Base-by-base conservation (phyloP, 2,329 filamentous ascomycete genomes). In the Arthrobotrys conoides region DNA sequence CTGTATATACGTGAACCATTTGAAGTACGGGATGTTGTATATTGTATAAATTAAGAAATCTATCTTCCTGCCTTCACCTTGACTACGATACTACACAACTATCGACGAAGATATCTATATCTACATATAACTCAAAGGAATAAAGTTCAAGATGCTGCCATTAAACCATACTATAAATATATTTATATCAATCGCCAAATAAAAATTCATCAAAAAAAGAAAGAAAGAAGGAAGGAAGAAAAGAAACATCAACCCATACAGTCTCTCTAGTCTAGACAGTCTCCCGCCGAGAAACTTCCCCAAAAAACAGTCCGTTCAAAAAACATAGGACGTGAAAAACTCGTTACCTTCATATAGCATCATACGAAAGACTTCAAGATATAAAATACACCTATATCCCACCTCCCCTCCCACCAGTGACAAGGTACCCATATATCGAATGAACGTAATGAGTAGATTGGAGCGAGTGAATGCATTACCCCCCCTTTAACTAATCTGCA, bases 91-190 rank as follows among this genome's bases (percentile, higher is more conserved):
- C 24, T 10, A 10, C 24, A 16, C 41, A 16, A 5, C 41, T 46
- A 16, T 12, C 14, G 3, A 5, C 41, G n/a, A n/a, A n/a, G n/a
- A n/a, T n/a, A 12, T 5, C 1, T 6, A n/a, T 46, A 46, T 20
- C 44, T 8, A 41, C 14, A 41, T 16, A 16, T 16, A 12, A 41
- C 2, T 3, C 8, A 9, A 3, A 12, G 38, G 16, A 4, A 3
- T 18, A 6, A 46, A 46, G 8, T 6, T 20, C n/a, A 41, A 46
- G 14, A 46, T 20, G 16, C 44, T 46, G 44, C 44, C 44, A 46
- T 46, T 46, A 46, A 46, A 46, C 20, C 44, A 46, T 46, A 46
- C 5, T 46, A 46, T 46, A n/a, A n/a, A 20, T 46, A 46, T 46
- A 18, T 46, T 20, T 46, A 20, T 20, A 46, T 20, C 16, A 46